Evolutionary conservation across 2,329 filamentous ascomycete species (phyloP).

Genomic region (Onygenales sp.): DNA sequence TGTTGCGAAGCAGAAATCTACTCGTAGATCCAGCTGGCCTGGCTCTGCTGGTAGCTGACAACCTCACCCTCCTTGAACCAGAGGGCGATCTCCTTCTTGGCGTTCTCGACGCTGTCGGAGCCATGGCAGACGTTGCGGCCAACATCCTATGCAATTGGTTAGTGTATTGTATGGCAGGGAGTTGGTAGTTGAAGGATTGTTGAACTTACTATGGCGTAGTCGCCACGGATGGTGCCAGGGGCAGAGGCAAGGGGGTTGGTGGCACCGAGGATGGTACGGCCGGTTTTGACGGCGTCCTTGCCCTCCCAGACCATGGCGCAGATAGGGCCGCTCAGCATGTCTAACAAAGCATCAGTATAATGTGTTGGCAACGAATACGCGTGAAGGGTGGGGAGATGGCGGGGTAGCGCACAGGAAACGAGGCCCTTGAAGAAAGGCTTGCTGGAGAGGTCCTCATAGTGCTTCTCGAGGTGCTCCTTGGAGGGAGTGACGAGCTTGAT

Average conservation of each 20-base stretch:
- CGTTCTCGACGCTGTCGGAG: conserved; percentile 96
- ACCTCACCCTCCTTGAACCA: conserved; percentile 93
- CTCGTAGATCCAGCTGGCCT: conserved; percentile 97
- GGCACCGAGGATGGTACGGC: conserved; percentile 89
- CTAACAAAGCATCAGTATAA: conserved; percentile 36
- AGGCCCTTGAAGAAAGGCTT: conserved; percentile 98
- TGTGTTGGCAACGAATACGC: conserved; percentile 1
- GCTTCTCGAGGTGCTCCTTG: conserved; percentile 95
- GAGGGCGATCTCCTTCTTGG: conserved; percentile 98
- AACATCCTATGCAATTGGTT: conserved; percentile 47
- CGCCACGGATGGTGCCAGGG: conserved; percentile 96
- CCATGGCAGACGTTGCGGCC: conserved; percentile 99
- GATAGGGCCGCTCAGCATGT: conserved; percentile 96
- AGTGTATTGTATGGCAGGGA: conserved; percentile 7
- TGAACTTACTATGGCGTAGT: conserved; percentile 61
- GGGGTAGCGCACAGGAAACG: conserved; percentile 63
- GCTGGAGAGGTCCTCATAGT: conserved; percentile 85
- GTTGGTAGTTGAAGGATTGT: neutral
- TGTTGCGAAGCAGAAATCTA: conserved; percentile 40
- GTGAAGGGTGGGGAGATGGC: neutral
- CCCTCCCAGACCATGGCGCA: conserved; percentile 99
- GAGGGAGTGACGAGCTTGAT: conserved; percentile 87
- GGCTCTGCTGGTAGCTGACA: conserved; percentile 71
- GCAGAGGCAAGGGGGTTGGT: conserved; percentile 94
- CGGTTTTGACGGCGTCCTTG: conserved; percentile 97